These are phyloP conservation scores for Lasiosphaeria miniovina DNA, from an alignment of 495 filamentous ascomycete species.

Conservation along the genomic window DNA sequence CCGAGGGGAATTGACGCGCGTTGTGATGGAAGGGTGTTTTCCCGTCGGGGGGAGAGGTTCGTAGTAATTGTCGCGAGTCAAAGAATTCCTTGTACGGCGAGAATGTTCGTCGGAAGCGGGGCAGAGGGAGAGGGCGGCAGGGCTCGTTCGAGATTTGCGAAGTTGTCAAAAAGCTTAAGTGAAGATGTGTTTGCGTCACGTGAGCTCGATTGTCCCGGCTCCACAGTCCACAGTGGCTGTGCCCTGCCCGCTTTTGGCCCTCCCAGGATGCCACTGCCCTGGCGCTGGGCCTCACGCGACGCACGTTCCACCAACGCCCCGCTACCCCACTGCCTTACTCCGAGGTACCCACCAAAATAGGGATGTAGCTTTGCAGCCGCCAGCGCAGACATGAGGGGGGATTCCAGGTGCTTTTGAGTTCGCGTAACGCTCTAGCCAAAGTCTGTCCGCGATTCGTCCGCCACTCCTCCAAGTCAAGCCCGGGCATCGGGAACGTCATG, in stretches of 20 bases:
- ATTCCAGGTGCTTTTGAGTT: too few relatives aligned
- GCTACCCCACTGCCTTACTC: too few relatives aligned
- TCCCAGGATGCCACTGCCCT: background rate
- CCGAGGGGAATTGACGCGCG: background rate
- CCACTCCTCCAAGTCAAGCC: background rate
- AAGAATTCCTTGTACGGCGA: background rate
- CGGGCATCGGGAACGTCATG: conserved; percentile 8
- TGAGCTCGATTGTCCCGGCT: background rate
- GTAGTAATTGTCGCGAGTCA: background rate
- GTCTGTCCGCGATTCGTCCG: too few relatives aligned
- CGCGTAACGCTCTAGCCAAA: too few relatives aligned
- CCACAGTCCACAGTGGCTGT: background rate
- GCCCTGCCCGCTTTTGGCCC: background rate
- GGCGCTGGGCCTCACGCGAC: too few relatives aligned
- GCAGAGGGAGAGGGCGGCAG: conserved; percentile 8
- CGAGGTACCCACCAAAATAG: too few relatives aligned
- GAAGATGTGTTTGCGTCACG: conserved; percentile 12
- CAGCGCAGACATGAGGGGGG: too few relatives aligned
- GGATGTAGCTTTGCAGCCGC: too few relatives aligned
- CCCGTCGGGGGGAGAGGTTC: background rate
- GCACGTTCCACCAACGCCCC: too few relatives aligned
- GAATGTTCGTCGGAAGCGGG: conserved; percentile 6
- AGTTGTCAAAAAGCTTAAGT: conserved; percentile 15
- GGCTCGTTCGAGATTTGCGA: conserved; percentile 12
- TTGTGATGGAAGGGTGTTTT: background rate